Conservation (phyloP, 73 alveolate species). For the Paramecium octaurelia region DNA sequence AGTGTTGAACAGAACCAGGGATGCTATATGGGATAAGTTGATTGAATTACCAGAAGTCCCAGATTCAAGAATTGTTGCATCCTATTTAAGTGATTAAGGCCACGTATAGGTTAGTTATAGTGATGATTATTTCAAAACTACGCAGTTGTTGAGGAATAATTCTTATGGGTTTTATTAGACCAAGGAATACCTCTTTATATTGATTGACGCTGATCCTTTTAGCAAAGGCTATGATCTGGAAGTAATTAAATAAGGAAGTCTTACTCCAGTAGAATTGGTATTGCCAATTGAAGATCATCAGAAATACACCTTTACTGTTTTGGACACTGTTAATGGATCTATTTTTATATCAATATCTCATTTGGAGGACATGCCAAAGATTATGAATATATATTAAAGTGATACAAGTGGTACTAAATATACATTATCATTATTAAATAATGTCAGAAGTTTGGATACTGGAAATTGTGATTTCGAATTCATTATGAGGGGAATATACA, state of each 20-base stretch:
- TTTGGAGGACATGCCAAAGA: constrained; percentile 21
- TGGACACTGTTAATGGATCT: constrained; percentile 54
- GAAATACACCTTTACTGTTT: constrained; percentile 23
- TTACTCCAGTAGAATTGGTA: background rate
- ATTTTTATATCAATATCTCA: constrained; percentile 45
- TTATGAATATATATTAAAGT: constrained; percentile 53
- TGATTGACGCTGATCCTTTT: constrained; percentile 33
- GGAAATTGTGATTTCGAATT: constrained; percentile 65
- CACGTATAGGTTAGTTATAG: background rate
- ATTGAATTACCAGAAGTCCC: background rate
- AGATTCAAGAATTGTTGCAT: constrained; percentile 29
- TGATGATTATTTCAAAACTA: constrained; percentile 21
- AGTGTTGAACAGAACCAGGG: background rate
- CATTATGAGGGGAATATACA: constrained; percentile 60
- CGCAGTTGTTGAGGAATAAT: background rate
- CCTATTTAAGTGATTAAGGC: background rate
- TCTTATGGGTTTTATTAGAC: constrained; percentile 31
- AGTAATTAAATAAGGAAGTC: background rate
- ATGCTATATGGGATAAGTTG: constrained; percentile 49
- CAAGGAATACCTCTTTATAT: background rate
- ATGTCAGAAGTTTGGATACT: constrained; percentile 22
- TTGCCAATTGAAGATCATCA: constrained; percentile 32
- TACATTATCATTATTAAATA: constrained; percentile 48
- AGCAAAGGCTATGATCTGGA: constrained; percentile 35
- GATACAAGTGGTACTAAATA: constrained; percentile 48